Conservation (phyloP, 1,284 basidiomycete genomes). For the Fomitopsis palustris region DNA sequence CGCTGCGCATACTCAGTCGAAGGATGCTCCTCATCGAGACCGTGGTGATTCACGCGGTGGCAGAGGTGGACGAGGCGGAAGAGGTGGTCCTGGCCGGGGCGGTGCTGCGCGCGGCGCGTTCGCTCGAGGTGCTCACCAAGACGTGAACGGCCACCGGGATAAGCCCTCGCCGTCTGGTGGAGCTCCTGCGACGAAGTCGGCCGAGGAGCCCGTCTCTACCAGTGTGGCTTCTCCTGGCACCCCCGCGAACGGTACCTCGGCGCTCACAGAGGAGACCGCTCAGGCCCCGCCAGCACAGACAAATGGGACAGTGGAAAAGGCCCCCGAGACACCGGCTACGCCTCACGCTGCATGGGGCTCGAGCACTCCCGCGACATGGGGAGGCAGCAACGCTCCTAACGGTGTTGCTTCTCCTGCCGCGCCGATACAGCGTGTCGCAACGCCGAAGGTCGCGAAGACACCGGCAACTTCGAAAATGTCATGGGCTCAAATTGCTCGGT, state of each 20-base stretch:
- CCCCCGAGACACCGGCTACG: conserved; percentile 8
- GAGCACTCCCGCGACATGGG: conserved; percentile 28
- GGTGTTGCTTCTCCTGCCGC: conserved; percentile 25
- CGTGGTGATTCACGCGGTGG: conserved; percentile 61
- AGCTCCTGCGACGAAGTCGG: conserved; percentile 11
- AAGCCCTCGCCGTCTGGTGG: conserved; percentile 22
- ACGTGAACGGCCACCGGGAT: conserved; percentile 43
- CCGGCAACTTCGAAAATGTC: conserved; percentile 72
- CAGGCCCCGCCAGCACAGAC: conserved; percentile 9
- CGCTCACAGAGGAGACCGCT: conserved; percentile 8
- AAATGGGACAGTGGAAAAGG: conserved; percentile 7
- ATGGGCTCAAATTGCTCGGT: conserved; percentile 80
- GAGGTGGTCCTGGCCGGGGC: conserved; percentile 53
- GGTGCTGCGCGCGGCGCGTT: conserved; percentile 50
- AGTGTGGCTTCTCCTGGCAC: conserved; percentile 18
- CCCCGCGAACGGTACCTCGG: conserved; percentile 9
- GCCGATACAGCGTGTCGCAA: conserved; percentile 23
- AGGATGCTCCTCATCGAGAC: conserved; percentile 42
- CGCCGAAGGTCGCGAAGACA: conserved; percentile 41
- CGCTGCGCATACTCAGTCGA: conserved; percentile 36
- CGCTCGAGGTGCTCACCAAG: conserved; percentile 53
- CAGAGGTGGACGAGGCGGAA: conserved; percentile 62
- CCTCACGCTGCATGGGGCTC: conserved; percentile 11
- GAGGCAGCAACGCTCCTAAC: conserved; percentile 36
- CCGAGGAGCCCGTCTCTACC: conserved; percentile 15